phyloP scores from a whole-genome alignment of 352 stramenopile genomes.

The Phytophthora ramorum region DNA sequence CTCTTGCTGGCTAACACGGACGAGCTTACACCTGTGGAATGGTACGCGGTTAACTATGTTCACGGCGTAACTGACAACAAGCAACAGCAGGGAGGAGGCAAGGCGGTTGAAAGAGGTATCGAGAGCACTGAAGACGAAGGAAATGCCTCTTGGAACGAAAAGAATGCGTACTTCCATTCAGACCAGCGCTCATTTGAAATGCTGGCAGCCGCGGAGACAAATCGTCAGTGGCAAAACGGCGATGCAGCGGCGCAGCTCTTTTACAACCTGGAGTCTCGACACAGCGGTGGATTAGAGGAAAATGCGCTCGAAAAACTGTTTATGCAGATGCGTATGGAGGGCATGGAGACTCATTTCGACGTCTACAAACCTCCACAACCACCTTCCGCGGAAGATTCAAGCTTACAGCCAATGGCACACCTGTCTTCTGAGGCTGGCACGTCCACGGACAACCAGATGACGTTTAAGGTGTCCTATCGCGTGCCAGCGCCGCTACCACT shows the following conservation, averaged over 20 bases:
- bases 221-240: slow-evolving; percentile 52
- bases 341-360: slow-evolving; percentile 64
- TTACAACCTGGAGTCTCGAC: slow-evolving; percentile 29
- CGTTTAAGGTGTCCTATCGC: slow-evolving; percentile 75
- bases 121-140: slow-evolving; percentile 28
- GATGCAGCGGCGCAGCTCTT: slow-evolving; percentile 52
- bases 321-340: slow-evolving; percentile 56
- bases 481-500: slow-evolving; percentile 54
- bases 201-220: slow-evolving; percentile 38
- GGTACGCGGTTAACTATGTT: slow-evolving; percentile 86
- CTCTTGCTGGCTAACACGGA: slow-evolving; percentile 84
- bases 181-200: slow-evolving; percentile 56
- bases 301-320: slow-evolving; percentile 51
- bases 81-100: slow-evolving; percentile 22
- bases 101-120: slow-evolving; percentile 19
- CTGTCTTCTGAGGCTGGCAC: slow-evolving; percentile 39
- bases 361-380: slow-evolving; percentile 59
- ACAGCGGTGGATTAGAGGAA: slow-evolving; percentile 21
- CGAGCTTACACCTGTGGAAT: slow-evolving; percentile 85
- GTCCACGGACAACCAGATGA: slow-evolving; percentile 45
- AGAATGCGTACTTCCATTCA: slow-evolving; percentile 26
- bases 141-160: slow-evolving; percentile 17
- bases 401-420: neutral
- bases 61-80: slow-evolving; percentile 72
- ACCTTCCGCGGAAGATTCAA: slow-evolving; percentile 4